Evolutionary conservation across 2,329 filamentous ascomycete genomes (phyloP), one percentile per base, ranked within the genome.

Genomic region (Helminthosporium solani): DNA sequence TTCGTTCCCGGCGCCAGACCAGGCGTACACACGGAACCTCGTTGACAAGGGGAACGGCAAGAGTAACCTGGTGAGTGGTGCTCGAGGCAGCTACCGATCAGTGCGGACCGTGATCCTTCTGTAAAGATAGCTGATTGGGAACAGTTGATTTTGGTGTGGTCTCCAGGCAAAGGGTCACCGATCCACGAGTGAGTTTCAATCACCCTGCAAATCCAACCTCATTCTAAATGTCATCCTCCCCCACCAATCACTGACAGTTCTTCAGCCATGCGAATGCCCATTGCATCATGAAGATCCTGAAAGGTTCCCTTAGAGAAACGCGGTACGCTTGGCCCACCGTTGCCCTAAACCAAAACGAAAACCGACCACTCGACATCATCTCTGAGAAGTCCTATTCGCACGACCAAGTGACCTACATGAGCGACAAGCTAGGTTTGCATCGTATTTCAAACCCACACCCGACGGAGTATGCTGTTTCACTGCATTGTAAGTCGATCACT

Each of bases 41-140:
- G 90, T 96, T 35, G 89, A 95, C 62, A 86, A 90, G 65, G 89
- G 90, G 2, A 96, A 96, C 58, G 90, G 84, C 48, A 88, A 88
- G 70, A 85, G 83, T 62, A 89, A 89, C 60, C 68, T 89, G 67
- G 84, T 87, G 72, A 64, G 80, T 16, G n/a, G 8, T 21, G 16
- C 21, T 28, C n/a, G 1, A 12, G 23, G n/a, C 15, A 40, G 14
- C 18, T 42, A 25, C 7, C 33, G 43, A 36, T n/a, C n/a, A n/a
- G n/a, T n/a, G n/a, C n/a, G n/a, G n/a, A 23, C n/a, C n/a, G n/a
- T n/a, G n/a, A n/a, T n/a, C n/a, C n/a, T n/a, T n/a, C n/a, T n/a
- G n/a, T n/a, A n/a, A n/a, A n/a, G n/a, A n/a, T n/a, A 28, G 2
- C 11, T 27, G 14, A 16, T 14, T 6, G 28, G 14, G 23, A 9